A percentile compares a stretch with the other conserved stretches of the same genome.
Evolutionary conservation across 768 basidiomycete genomes (phyloP).

Genomic region (Suillus subluteus): DNA sequence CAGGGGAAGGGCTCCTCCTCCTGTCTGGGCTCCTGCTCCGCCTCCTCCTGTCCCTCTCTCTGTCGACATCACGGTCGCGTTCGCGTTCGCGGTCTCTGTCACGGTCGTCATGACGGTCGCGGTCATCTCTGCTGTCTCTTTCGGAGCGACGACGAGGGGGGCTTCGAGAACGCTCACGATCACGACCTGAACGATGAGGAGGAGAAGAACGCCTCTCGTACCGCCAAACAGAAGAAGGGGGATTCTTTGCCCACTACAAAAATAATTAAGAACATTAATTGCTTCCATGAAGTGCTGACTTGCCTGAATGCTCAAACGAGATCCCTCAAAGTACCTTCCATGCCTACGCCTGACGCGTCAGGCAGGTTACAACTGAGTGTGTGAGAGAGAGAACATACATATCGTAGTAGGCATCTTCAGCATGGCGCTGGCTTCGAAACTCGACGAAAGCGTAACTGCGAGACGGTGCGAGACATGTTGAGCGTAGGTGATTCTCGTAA

Average conservation of each 20-base stretch:
- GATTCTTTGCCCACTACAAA: slow-evolving; percentile 77
- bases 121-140: slow-evolving; percentile 39
- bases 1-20: slow-evolving; percentile 49
- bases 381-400: slow-evolving; percentile 53
- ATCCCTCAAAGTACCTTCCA: slow-evolving; percentile 73
- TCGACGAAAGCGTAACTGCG: slow-evolving; percentile 88
- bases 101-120: slow-evolving; percentile 40
- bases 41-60: slow-evolving; percentile 49
- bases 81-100: slow-evolving; percentile 33
- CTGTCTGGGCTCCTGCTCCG: slow-evolving; percentile 54
- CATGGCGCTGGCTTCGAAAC: slow-evolving; percentile 76
- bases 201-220: slow-evolving; percentile 61
- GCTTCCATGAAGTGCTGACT: slow-evolving; percentile 14
- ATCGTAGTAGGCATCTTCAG: slow-evolving; percentile 83
- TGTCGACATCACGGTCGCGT: slow-evolving; percentile 41
- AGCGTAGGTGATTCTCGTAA: slow-evolving; percentile 54
- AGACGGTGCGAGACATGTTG: slow-evolving; percentile 53
- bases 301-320: slow-evolving; percentile 76
- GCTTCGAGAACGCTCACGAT: slow-evolving; percentile 56
- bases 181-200: slow-evolving; percentile 39
- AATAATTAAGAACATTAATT: neutral
- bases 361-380: slow-evolving; percentile 11
- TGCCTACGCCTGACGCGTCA: slow-evolving; percentile 53
- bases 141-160: slow-evolving; percentile 47
- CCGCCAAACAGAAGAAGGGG: slow-evolving; percentile 84